These are phyloP conservation scores for Camellia lanceoleosa DNA, from an alignment of 148 eudicot genomes.

Conservation along the genomic window DNA sequence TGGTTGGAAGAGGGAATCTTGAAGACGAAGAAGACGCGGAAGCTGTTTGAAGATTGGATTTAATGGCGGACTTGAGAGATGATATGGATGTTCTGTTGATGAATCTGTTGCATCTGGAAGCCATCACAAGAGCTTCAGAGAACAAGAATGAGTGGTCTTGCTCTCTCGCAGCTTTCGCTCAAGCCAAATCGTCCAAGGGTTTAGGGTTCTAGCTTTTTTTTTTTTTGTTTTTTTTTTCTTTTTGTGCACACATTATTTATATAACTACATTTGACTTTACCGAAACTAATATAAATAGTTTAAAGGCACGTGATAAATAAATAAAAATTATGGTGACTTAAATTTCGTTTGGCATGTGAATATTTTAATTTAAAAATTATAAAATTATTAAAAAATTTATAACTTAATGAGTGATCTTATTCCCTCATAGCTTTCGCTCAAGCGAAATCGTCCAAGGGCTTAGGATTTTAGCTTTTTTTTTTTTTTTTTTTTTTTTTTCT, in stretches of 20 bases:
- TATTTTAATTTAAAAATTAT: no score
- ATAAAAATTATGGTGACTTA: no score
- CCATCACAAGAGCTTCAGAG: conserved; percentile 36
- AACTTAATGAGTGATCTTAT: neutral
- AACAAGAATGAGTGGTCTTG: neutral
- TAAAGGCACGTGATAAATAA: no score
- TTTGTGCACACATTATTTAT: no score
- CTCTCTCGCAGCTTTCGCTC: neutral
- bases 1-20: conserved; percentile 26
- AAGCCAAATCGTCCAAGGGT: neutral
- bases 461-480: neutral
- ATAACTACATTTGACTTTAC: no score
- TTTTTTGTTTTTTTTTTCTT: no score
- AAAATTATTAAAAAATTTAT: no score
- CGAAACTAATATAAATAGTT: no score
- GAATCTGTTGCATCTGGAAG: conserved; percentile 63
- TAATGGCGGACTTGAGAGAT: conserved; percentile 58
- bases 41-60: conserved; percentile 30
- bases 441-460: neutral
- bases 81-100: conserved; percentile 45
- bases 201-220: neutral
- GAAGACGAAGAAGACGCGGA: conserved; percentile 27
- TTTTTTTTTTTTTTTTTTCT: no score
- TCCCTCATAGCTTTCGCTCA: no score
- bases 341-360: no score